A percentile compares a stretch with the other conserved stretches of the same genome.
Conservation (phyloP, 2,329 filamentous ascomycete species). For the Colletotrichum noveboracense region DNA sequence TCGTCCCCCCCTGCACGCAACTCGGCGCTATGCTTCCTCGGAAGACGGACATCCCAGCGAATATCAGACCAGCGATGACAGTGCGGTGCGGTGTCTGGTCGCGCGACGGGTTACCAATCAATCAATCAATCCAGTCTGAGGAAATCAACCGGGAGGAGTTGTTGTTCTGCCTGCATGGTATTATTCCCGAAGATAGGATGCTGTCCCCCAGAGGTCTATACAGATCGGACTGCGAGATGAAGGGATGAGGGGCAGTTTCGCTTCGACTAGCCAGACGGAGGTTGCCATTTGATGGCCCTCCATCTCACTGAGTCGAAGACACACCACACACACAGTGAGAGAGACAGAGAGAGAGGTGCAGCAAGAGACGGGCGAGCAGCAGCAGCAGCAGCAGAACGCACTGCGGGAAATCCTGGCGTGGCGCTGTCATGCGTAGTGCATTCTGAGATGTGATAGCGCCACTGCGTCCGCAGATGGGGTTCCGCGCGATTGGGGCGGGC, state of each 20-base stretch:
- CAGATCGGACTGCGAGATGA: neutral
- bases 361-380: neutral
- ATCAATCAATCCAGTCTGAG: neutral
- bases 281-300: neutral
- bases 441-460: constrained; percentile 7
- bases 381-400: neutral
- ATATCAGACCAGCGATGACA: neutral
- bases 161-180: neutral
- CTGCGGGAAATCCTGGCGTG: neutral
- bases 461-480: neutral
- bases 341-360: neutral
- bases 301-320: neutral
- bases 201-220: neutral
- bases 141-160: neutral
- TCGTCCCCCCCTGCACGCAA: neutral
- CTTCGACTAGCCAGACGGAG: neutral
- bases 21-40: neutral
- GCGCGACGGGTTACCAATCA: neutral
- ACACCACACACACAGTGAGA: neutral
- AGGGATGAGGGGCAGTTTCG: neutral
- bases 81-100: neutral
- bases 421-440: constrained; percentile 8
- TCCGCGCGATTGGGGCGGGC: constrained; percentile 11
- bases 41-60: neutral
- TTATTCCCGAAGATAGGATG: neutral